Percentiles rank a stretch among this genome's conserved stretches.
Conservation (phyloP, 495 filamentous ascomycete genomes). For the Chlorociboria aeruginascens region DNA sequence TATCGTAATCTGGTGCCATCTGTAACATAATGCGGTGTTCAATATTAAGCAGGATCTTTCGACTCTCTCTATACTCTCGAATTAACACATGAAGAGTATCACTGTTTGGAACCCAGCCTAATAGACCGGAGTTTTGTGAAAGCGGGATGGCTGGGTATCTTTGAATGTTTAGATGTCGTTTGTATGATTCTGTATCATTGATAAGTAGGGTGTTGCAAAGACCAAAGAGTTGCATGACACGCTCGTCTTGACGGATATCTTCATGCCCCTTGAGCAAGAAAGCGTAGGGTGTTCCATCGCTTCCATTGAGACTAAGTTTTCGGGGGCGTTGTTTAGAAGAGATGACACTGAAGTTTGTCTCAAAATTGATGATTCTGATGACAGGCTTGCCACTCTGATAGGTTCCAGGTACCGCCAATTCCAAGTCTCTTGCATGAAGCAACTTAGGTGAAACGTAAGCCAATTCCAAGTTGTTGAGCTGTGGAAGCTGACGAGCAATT, state of each 20-base stretch:
- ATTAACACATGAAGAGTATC: constrained; percentile 95
- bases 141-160: constrained; percentile 89
- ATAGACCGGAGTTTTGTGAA: constrained; percentile 86
- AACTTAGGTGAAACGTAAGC: constrained; percentile 93
- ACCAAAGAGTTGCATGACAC: constrained; percentile 98
- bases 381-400: constrained; percentile 82
- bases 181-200: constrained; percentile 90
- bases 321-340: constrained; percentile 93
- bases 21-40: constrained; percentile 99
- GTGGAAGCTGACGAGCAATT: constrained; percentile 85
- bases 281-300: constrained; percentile 74
- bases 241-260: constrained; percentile 95
- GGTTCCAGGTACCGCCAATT: constrained; percentile 86
- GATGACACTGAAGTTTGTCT: constrained; percentile 80
- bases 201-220: constrained; percentile 87
- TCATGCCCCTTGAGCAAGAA: constrained; percentile 94
- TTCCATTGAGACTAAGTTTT: constrained; percentile 77
- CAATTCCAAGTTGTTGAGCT: constrained; percentile 83
- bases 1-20: constrained; percentile 98
- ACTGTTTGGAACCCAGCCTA: constrained; percentile 97
- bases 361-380: constrained; percentile 78
- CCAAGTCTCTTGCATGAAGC: constrained; percentile 67
- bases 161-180: constrained; percentile 91
- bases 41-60: constrained; percentile 95
- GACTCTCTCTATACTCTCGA: constrained; percentile 90